Base-by-base conservation (phyloP, 495 filamentous ascomycete species). In the Penicillium nucicola region DNA sequence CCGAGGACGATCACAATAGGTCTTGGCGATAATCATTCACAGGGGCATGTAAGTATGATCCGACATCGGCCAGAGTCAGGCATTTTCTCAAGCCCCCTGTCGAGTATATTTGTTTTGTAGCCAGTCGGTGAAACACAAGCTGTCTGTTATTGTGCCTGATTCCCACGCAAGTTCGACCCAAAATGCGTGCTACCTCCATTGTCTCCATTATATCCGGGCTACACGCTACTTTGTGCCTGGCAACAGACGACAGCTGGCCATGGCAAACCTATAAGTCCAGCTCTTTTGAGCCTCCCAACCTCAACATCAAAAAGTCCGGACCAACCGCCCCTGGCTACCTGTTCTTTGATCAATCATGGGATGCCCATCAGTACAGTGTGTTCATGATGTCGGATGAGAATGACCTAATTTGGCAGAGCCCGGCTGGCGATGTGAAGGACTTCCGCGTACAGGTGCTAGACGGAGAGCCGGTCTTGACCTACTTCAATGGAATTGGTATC, bases 291-390 rank as follows among this genome's bases (percentile, higher is more conserved):
- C 42, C 42, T 11, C 42, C 42, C 7, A 34, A 7, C 33, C 30
- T 45, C 28, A 9, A 44, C 4, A 44, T 44, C 17, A 33, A 28
- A 2, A 44, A 44, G 13, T 34, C 17, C 13, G 42, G 42, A 11
- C 28, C 30, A 20, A 34, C 42, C 25, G 32, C 28, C 12, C 42
- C 42, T 20, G 42, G 42, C 11, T 44, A 44, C 28, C 42, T 44
- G 4, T 44, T 44, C 30, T 44, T 44, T 12, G 42, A 44, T n/a
- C 42, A 44, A 33, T 44, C 42, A 44, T 44, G 42, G 42, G 30
- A 44, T 14, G 42, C 42, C 0, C 42, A 44, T 17, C 42, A 44
- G 28, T 44, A 44, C 42, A 34, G 42, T 12, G 30, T 44, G 8
- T 44, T 44, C 4, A 44, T 44, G 5, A 44, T 44, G 42, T 44